Conservation (phyloP, 306 rosid genomes). For the Acacia confusa region DNA sequence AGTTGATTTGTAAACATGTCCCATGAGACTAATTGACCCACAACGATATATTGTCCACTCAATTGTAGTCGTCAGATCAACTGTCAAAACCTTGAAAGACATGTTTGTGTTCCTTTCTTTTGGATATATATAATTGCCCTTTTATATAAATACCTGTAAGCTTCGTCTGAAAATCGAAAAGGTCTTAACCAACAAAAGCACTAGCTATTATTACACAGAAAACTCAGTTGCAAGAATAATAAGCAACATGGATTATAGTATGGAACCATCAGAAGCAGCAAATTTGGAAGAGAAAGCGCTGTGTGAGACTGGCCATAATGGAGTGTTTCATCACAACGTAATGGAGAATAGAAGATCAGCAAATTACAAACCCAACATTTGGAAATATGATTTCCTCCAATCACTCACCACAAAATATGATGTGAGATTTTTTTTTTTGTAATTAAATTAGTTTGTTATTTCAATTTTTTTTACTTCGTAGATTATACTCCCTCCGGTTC, state of each 20-base stretch:
- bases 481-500: not conserved
- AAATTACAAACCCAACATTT: constrained; percentile 60
- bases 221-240: not conserved
- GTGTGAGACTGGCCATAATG: not conserved
- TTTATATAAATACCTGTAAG: no score
- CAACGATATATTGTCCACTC: no score
- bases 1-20: no score
- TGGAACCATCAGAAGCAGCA: not conserved
- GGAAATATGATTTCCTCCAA: constrained; percentile 46
- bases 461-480: not conserved
- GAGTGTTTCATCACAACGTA: not conserved
- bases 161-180: no score
- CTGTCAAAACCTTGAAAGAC: no score
- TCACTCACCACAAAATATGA: constrained; percentile 39
- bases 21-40: no score
- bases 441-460: not conserved
- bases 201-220: no score
- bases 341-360: constrained; percentile 42
- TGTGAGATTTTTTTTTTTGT: not conserved
- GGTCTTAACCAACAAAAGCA: no score
- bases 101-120: no score
- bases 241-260: not conserved
- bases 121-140: no score
- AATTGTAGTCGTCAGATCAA: no score
- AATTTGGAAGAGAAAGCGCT: not conserved